Base-by-base conservation (phyloP, 495 filamentous ascomycete genomes). In the Podospora pseudopauciseta region DNA sequence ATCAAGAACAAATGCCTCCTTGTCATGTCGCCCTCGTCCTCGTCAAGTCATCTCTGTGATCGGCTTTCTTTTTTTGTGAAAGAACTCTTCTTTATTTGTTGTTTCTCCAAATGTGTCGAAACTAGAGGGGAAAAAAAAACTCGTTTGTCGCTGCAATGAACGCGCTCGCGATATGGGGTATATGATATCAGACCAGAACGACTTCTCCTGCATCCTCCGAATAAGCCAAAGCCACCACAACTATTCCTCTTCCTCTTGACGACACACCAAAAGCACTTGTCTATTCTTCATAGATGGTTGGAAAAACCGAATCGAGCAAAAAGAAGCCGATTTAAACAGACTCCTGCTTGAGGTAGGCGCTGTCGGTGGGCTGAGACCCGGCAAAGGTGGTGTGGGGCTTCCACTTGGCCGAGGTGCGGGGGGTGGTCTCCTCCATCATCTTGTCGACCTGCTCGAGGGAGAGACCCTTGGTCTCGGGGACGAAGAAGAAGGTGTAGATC, bases 401-500 rank as follows among this genome's bases (percentile, higher is more conserved):
- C 92, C 92, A 94, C 73, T 85, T 86, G 76, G 82, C 75, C 64
- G 89, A 92, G 18, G 85, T 89, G 27, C 88, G 78, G n/a, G 92
- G 89, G 1, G 84, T 90, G 5, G 86, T 86, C 81, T 94, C 91
- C 77, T 93, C 92, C 83, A 96, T 86, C 92, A 94, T 93, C 80
- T 87, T 86, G 81, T 95, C 92, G 73, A 96, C 90, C 77, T 96
- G 91, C 82, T 96, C 92, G 60, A 95, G 90, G 19, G 90, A 89
- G 20, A 96, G 84, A 68, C 91, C 92, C 87, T 93, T 94, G 77
- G 92, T 94, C 85, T 94, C 92, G 63, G 90, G 89, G 58, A 95
- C 85, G 56, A 94, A 83, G 86, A 91, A 90, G 85, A 89, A 94
- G 63, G 90, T 86, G 82, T 88, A 93, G 73, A 91, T 70, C 67